These are phyloP conservation scores for Plantago ovata DNA, from an alignment of 257 asterid species.

Conservation along the genomic window DNA sequence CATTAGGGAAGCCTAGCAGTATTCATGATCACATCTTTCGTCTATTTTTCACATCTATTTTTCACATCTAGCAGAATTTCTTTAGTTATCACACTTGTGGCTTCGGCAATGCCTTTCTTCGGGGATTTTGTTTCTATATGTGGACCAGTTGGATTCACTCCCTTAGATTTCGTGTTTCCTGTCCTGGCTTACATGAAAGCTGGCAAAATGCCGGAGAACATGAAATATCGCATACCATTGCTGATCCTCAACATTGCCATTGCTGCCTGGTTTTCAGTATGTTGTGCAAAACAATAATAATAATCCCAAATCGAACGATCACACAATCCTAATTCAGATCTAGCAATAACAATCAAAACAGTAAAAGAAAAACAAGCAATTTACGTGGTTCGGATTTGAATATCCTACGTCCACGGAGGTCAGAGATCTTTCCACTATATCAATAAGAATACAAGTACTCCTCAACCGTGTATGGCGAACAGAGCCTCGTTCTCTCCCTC, in stretches of 20 bases:
- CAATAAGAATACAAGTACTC: too few relatives aligned
- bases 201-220: slow-evolving; percentile 31
- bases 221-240: slow-evolving; percentile 21
- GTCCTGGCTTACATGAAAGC: slow-evolving; percentile 47
- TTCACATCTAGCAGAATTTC: too few relatives aligned
- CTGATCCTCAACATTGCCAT: slow-evolving; percentile 34
- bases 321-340: too few relatives aligned
- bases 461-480: too few relatives aligned
- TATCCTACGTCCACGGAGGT: too few relatives aligned
- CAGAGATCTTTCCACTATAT: too few relatives aligned
- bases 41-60: slow-evolving; percentile 32
- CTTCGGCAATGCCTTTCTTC: slow-evolving; percentile 58
- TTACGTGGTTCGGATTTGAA: too few relatives aligned
- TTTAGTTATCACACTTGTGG: slow-evolving; percentile 37
- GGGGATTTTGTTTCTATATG: slow-evolving; percentile 64
- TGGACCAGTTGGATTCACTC: slow-evolving; percentile 66
- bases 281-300: too few relatives aligned
- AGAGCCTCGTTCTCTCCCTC: too few relatives aligned
- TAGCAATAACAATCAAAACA: too few relatives aligned
- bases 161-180: slow-evolving; percentile 56
- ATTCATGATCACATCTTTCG: slow-evolving; percentile 20
- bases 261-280: slow-evolving; percentile 44
- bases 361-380: too few relatives aligned
- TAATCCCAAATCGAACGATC: too few relatives aligned
- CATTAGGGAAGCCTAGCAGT: slow-evolving; percentile 6